phyloP scores from a whole-genome alignment of 176 grass and related monocot species.

The Hyparrhenia diplandra region DNA sequence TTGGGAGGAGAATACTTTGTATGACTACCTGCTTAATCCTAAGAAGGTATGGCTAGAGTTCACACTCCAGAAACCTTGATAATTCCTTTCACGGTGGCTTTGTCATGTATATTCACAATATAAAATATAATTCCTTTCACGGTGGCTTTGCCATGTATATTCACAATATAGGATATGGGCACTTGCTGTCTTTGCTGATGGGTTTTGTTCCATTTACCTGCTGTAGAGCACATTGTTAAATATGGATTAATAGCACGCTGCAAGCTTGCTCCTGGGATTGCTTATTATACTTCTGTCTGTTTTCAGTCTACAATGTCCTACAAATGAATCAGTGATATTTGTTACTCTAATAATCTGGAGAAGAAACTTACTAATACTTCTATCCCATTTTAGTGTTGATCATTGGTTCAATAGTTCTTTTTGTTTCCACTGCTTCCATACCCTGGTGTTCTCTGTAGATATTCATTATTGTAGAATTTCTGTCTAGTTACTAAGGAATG shows the following conservation, averaged over 20 bases:
- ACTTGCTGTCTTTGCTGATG: background rate
- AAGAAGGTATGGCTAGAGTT: constrained; percentile 55
- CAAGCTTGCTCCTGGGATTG: background rate
- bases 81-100: background rate
- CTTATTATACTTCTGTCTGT: background rate
- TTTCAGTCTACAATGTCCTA: background rate
- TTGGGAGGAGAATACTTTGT: constrained; percentile 78
- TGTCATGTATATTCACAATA: no score
- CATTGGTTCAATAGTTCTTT: background rate
- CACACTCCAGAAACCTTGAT: background rate
- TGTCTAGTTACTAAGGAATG: background rate
- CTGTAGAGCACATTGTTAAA: background rate
- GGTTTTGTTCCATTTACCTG: background rate
- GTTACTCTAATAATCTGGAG: background rate
- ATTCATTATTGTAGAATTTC: background rate
- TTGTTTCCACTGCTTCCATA: background rate
- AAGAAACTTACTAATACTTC: background rate
- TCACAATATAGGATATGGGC: background rate
- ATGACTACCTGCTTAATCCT: constrained; percentile 85
- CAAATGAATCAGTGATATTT: background rate
- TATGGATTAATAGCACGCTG: background rate
- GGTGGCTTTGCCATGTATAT: background rate
- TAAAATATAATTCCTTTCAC: background rate
- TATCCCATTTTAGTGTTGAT: background rate
- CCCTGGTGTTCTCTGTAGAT: background rate